Conservation (phyloP, 2,329 filamentous ascomycete species). For the Aschersonia sp. region DNA sequence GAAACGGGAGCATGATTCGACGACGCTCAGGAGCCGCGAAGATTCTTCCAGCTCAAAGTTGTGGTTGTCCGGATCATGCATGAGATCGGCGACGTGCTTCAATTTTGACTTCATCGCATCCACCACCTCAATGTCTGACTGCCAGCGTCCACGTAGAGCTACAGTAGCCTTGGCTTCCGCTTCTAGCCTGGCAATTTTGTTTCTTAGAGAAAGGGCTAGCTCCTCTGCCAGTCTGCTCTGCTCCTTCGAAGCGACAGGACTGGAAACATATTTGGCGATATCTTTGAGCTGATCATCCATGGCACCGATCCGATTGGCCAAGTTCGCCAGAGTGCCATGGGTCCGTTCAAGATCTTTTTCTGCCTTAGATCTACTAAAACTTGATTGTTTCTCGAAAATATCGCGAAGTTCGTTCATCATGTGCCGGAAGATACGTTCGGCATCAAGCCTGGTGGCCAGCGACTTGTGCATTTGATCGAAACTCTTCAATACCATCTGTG, state of each 20-base stretch:
- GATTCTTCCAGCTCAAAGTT: slow-evolving; percentile 13
- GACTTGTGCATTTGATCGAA: slow-evolving; percentile 1
- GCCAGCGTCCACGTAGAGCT: slow-evolving; percentile 12
- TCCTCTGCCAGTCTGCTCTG: neutral
- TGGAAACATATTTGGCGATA: neutral
- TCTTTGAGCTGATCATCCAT: slow-evolving; percentile 7
- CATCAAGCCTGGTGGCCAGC: slow-evolving; percentile 2
- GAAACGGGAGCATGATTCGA: slow-evolving; percentile 15
- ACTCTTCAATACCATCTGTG: neutral
- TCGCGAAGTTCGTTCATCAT: slow-evolving; percentile 8
- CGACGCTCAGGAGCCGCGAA: slow-evolving; percentile 11
- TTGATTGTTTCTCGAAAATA: slow-evolving; percentile 10
- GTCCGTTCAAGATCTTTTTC: slow-evolving; percentile 6
- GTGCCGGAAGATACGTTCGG: slow-evolving; percentile 6
- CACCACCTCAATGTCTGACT: slow-evolving; percentile 13
- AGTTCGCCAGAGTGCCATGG: slow-evolving; percentile 4
- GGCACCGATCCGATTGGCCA: slow-evolving; percentile 10
- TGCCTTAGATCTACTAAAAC: slow-evolving; percentile 8
- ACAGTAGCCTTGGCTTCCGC: slow-evolving; percentile 6
- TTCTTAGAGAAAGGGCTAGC: slow-evolving; percentile 3
- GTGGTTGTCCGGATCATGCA: slow-evolving; percentile 11
- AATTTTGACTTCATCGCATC: slow-evolving; percentile 11
- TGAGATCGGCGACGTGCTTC: slow-evolving; percentile 8
- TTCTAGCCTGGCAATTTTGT: slow-evolving; percentile 11
- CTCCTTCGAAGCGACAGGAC: neutral